A percentile compares a stretch with the other conserved stretches of the same genome.
Conservation (phyloP, 441 rosid genomes). For the Omphalea diandra region DNA sequence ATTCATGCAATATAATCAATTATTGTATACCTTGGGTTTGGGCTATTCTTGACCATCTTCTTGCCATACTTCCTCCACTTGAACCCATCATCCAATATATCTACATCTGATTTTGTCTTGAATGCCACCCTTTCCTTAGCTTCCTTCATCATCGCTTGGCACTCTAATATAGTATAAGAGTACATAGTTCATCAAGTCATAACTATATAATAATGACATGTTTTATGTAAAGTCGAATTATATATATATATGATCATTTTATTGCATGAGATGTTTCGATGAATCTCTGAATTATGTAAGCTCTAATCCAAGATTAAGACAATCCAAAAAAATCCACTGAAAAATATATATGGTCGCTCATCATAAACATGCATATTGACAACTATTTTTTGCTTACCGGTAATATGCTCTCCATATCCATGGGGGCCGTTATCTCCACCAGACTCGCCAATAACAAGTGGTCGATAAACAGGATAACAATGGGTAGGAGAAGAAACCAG, state of each 20-base stretch:
- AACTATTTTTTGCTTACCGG: too few species aligned
- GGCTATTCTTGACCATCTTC: constrained; percentile 95
- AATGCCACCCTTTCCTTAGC: constrained; percentile 69
- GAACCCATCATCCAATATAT: constrained; percentile 82
- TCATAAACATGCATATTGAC: too few species aligned
- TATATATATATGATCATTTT: too few species aligned
- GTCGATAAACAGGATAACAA: constrained; percentile 35
- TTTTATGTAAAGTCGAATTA: too few species aligned
- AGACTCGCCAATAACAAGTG: constrained; percentile 30
- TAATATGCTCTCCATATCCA: too few species aligned
- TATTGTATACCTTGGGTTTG: constrained; percentile 84
- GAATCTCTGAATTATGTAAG: too few species aligned
- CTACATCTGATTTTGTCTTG: constrained; percentile 74
- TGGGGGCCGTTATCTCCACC: constrained; percentile 34
- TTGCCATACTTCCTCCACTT: constrained; percentile 97
- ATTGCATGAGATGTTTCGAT: too few species aligned
- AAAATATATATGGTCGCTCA: too few species aligned
- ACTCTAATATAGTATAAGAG: constrained; percentile 15
- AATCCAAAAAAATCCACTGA: too few species aligned
- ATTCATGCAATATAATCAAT: too few species aligned
- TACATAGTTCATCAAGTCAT: neutral
- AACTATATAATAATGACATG: too few species aligned
- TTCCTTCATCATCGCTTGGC: constrained; percentile 35
- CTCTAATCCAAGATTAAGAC: too few species aligned
- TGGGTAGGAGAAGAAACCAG: constrained; percentile 27